Evolutionary conservation across 768 basidiomycete species (phyloP), one percentile per base, ranked within the genome.

Genomic region (Hemileccinum rubropunctum): DNA sequence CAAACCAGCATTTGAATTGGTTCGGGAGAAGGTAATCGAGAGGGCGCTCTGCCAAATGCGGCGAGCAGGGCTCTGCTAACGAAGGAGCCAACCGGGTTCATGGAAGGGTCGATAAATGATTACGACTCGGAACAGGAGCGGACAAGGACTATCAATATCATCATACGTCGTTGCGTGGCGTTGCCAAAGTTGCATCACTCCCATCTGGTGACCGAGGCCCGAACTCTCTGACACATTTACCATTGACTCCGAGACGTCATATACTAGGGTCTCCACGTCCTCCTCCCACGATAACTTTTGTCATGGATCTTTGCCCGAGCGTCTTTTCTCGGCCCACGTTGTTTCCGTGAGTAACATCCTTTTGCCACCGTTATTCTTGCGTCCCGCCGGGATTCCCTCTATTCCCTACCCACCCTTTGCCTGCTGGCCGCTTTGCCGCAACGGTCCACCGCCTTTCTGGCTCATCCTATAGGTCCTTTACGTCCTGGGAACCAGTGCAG

Each of bases 1-100:
- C n/a, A n/a, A n/a, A n/a, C n/a, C n/a, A n/a, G n/a, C 46, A 59
- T 59, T 60, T 56, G 58, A 59, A 51, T 59, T 30, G 11, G 9
- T 9, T 30, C 11, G 7, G 28, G 28, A 8, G 11, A 45, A 45
- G 32, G 18, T 26, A 23, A 47, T 40, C 45, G 9, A 40, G 27
- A n/a, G 21, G 38, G 30, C 39, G 12, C 39, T 34, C 14, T 50
- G n/a, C 59, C 50, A 58, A 55, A 60, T 55, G 7, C 4, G 42
- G 59, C 11, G 50, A 37, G 13, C 47, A 36, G 37, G 33, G 59
- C 32, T 14, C 42, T 38, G 5, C 45, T 45, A 33, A 42, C 49
- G 28, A 30, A 27, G 36, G 45, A 39, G 45, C 45, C 45, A 46
- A 26, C 23, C 23, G 23, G 23, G 23, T 23, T 23, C 23, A 6